Evolutionary conservation across 1,284 basidiomycete species (phyloP).

Genomic region (Boletus smithii): DNA sequence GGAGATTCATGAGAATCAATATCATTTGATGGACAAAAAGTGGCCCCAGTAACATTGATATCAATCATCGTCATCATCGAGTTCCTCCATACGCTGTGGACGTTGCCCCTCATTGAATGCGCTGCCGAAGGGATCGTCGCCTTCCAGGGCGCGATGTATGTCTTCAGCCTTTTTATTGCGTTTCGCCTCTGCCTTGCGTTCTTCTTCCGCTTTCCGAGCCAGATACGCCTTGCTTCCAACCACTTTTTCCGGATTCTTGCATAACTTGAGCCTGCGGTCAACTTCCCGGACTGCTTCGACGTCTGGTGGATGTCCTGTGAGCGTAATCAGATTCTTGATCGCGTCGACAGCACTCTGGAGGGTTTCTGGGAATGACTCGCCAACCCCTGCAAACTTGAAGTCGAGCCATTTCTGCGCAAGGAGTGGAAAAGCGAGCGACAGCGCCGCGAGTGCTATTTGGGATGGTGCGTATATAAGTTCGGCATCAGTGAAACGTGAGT

Average conservation of each 20-base stretch:
- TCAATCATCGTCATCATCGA: slow-evolving; percentile 52
- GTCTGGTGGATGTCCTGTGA: slow-evolving; percentile 62
- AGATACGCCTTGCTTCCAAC: slow-evolving; percentile 79
- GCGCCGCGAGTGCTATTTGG: slow-evolving; percentile 88
- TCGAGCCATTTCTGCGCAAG: slow-evolving; percentile 64
- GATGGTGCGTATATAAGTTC: slow-evolving; percentile 91
- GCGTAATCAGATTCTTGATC: slow-evolving; percentile 57
- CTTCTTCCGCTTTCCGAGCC: slow-evolving; percentile 61
- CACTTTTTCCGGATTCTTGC: slow-evolving; percentile 93
- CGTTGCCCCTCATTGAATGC: slow-evolving; percentile 39
- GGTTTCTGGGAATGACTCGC: slow-evolving; percentile 22
- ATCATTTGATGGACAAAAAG: no score
- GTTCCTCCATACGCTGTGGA: slow-evolving; percentile 33
- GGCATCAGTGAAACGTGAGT: slow-evolving; percentile 83
- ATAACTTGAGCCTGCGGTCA: slow-evolving; percentile 78
- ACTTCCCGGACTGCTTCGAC: slow-evolving; percentile 84
- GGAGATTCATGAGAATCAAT: no score
- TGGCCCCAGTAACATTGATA: no score
- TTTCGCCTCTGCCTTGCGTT: slow-evolving; percentile 62
- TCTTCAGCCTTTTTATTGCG: slow-evolving; percentile 62
- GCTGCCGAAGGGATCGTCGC: slow-evolving; percentile 65
- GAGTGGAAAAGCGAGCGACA: slow-evolving; percentile 61
- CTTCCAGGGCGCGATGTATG: slow-evolving; percentile 46
- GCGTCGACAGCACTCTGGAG: slow-evolving; percentile 45
- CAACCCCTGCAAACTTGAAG: slow-evolving; percentile 43